Conservation (phyloP, 2,329 filamentous ascomycete genomes). For the Mycosphaerella arachidis region DNA sequence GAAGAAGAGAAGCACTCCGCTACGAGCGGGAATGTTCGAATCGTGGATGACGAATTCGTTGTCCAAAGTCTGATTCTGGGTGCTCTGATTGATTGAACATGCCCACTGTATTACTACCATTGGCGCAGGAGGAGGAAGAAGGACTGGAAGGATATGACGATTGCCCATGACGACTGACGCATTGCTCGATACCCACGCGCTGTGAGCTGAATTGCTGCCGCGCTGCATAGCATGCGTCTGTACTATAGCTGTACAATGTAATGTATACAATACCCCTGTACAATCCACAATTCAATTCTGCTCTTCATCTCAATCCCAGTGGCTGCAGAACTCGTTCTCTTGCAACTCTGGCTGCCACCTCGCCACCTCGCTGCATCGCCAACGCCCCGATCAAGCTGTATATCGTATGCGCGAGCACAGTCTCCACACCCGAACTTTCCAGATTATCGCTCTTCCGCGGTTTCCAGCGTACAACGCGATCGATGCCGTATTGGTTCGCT, state of each 20-base stretch:
- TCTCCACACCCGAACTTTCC: constrained; percentile 64
- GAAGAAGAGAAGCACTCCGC: constrained; percentile 28
- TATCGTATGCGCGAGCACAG: constrained; percentile 71
- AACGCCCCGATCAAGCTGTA: constrained; percentile 86
- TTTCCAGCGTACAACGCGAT: constrained; percentile 79
- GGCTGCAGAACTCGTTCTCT: constrained; percentile 68
- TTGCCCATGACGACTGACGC: constrained; percentile 1
- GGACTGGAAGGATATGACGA: neutral
- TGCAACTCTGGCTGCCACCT: constrained; percentile 68
- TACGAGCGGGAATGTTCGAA: constrained; percentile 52
- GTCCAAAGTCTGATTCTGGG: constrained; percentile 91
- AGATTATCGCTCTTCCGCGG: constrained; percentile 71
- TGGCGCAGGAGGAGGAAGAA: neutral
- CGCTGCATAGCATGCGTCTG: neutral
- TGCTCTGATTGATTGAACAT: constrained; percentile 57
- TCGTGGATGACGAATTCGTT: constrained; percentile 80
- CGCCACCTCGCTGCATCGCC: constrained; percentile 79
- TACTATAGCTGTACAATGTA: constrained; percentile 2
- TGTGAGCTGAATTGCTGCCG: neutral
- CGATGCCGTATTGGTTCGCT: constrained; percentile 65
- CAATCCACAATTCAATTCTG: neutral
- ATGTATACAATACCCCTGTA: constrained; percentile 3
- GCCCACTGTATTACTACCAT: neutral
- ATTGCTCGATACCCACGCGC: constrained; percentile 1
- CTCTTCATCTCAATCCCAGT: constrained; percentile 52